Conservation (phyloP, 768 basidiomycete species). For the Thelephora ganbajun region DNA sequence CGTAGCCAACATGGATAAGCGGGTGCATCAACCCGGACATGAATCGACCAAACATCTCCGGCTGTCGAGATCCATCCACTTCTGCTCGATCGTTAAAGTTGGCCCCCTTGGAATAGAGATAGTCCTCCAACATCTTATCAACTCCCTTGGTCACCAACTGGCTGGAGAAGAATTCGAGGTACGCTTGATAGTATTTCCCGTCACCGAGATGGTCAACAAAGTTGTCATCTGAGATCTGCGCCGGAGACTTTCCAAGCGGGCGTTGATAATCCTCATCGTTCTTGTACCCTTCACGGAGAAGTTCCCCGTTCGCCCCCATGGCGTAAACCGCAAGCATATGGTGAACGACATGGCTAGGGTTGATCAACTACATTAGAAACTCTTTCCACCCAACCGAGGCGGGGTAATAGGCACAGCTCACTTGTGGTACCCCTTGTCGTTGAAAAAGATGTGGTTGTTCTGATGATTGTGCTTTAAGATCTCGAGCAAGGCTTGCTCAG, state of each 20-base stretch:
- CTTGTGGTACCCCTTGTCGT: conserved; percentile 23
- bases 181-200: conserved; percentile 42
- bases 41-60: conserved; percentile 44
- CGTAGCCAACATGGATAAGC: conserved; percentile 49
- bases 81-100: conserved; percentile 8
- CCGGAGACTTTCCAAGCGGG: conserved; percentile 29
- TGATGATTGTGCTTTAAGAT: conserved; percentile 17
- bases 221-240: conserved; percentile 29
- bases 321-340: conserved; percentile 44
- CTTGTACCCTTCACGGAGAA: conserved; percentile 29
- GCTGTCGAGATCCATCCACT: conserved; percentile 18
- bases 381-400: neutral
- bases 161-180: conserved; percentile 39
- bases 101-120: conserved; percentile 33
- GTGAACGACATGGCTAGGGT: conserved; percentile 38
- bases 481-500: conserved; percentile 13
- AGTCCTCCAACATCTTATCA: conserved; percentile 39
- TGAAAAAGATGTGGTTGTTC: conserved; percentile 22
- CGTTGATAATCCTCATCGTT: conserved; percentile 25
- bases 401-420: conserved; percentile 7
- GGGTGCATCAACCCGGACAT: conserved; percentile 47
- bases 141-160: conserved; percentile 27
- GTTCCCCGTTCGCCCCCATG: conserved; percentile 33
- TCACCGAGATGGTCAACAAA: conserved; percentile 44
- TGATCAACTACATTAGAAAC: neutral